Evolutionary conservation across 192 early-diverging fungal species (phyloP).

Genomic region (Jimgerdemannia flammicorona): DNA sequence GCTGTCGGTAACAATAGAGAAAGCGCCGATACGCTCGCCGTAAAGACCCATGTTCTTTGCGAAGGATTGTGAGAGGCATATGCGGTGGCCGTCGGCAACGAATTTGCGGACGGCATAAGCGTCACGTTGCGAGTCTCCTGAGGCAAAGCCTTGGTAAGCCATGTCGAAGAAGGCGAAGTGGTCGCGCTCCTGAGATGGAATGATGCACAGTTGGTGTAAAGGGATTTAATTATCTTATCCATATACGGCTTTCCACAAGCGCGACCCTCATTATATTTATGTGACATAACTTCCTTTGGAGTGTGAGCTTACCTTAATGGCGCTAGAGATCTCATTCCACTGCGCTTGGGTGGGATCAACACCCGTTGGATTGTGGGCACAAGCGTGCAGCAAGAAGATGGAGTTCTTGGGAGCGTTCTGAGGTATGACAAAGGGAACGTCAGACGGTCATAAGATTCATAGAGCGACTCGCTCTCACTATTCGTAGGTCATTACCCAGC

Average conservation of each 20-base stretch:
- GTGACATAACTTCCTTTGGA: not conserved
- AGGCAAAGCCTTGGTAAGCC: constrained; percentile 99
- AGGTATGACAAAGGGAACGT: too few relatives aligned
- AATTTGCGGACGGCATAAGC: constrained; percentile 94
- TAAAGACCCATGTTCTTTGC: constrained; percentile 99
- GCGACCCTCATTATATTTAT: not conserved
- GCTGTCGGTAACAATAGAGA: constrained; percentile 76
- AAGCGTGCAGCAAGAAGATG: constrained; percentile 93
- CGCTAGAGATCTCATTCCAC: constrained; percentile 84
- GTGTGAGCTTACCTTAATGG: constrained; percentile 55
- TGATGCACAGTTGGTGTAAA: constrained; percentile 1
- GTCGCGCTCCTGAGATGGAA: constrained; percentile 42
- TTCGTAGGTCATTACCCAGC: too few relatives aligned
- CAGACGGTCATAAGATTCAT: too few relatives aligned
- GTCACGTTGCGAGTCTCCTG: constrained; percentile 83
- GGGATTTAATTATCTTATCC: not conserved
- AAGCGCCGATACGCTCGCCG: constrained; percentile 93
- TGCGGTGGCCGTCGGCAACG: constrained; percentile 68
- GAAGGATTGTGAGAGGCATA: constrained; percentile 92
- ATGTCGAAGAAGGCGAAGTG: constrained; percentile 98
- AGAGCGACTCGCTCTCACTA: too few relatives aligned
- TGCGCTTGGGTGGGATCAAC: constrained; percentile 93
- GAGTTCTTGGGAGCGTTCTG: constrained; percentile 82
- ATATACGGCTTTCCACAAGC: not conserved
- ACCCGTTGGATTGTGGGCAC: constrained; percentile 99